A percentile compares a stretch with the other conserved stretches of the same genome.
Conservation (phyloP, 1,139 yeast genomes). For the Lodderomyces parapsilosis region DNA sequence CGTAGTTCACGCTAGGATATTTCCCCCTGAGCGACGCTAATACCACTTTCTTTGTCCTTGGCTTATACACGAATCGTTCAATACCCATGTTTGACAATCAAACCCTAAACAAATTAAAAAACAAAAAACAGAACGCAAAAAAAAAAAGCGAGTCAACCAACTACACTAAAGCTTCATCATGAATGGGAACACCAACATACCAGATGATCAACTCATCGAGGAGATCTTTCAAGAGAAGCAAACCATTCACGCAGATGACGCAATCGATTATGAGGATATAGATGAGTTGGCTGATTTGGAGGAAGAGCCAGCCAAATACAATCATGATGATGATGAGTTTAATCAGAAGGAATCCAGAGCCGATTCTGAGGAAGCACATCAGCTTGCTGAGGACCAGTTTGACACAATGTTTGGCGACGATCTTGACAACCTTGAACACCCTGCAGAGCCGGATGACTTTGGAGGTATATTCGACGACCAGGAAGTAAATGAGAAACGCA, state of each 20-base stretch:
- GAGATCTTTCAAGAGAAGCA: constrained; percentile 38
- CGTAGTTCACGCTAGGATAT: neutral
- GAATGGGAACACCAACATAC: constrained; percentile 21
- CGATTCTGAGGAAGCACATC: constrained; percentile 35
- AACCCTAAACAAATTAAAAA: neutral
- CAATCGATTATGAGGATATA: constrained; percentile 93
- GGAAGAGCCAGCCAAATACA: constrained; percentile 19
- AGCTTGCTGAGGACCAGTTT: constrained; percentile 43
- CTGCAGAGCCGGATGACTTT: constrained; percentile 21
- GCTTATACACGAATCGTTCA: neutral
- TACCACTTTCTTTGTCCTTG: neutral
- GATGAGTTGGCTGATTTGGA: constrained; percentile 93
- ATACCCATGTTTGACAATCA: constrained; percentile 2
- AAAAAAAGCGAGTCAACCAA: neutral
- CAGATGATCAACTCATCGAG: constrained; percentile 37
- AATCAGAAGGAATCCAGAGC: no score
- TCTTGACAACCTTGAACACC: constrained; percentile 4
- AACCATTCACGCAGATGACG: constrained; percentile 82
- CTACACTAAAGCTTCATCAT: neutral
- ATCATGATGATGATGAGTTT: constrained; percentile 7
- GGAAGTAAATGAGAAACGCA: constrained; percentile 22
- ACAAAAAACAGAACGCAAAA: neutral
- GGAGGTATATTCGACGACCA: constrained; percentile 33
- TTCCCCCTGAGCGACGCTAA: neutral
- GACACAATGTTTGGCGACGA: constrained; percentile 49